A percentile compares a stretch with the other conserved stretches of the same genome.
Conservation (phyloP, 1,284 basidiomycete genomes). For the Moesziomyces parantarcticus region DNA sequence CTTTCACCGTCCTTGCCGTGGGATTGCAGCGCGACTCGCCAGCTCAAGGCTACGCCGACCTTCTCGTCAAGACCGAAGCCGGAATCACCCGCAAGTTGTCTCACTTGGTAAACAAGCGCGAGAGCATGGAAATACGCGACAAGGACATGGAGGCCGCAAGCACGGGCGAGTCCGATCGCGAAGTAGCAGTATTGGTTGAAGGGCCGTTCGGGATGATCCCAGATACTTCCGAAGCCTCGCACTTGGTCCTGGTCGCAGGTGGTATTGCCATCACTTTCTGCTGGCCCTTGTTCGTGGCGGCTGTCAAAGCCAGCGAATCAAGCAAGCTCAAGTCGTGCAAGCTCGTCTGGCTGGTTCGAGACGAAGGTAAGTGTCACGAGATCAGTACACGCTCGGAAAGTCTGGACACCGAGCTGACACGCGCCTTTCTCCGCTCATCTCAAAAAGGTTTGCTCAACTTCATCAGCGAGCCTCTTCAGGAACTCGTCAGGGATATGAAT, state of each 20-base stretch:
- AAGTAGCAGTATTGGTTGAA: conserved; percentile 40
- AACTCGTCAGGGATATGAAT: conserved; percentile 11
- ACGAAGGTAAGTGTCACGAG: conserved; percentile 20
- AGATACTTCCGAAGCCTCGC: conserved; percentile 8
- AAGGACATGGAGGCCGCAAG: conserved; percentile 20
- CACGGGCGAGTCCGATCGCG: neutral
- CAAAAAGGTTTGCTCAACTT: conserved; percentile 13
- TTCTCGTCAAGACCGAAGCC: conserved; percentile 35
- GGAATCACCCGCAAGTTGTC: conserved; percentile 46
- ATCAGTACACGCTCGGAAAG: no score
- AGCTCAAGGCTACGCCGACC: conserved; percentile 26
- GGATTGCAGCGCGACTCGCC: conserved; percentile 12
- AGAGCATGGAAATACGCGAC: neutral
- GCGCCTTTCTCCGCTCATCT: no score
- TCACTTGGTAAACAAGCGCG: neutral
- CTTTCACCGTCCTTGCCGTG: conserved; percentile 45
- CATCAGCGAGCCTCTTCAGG: conserved; percentile 10
- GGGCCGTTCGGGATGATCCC: conserved; percentile 42
- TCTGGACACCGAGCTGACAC: no score
- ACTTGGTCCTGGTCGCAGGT: conserved; percentile 37
- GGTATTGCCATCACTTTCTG: conserved; percentile 56
- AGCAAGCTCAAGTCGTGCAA: conserved; percentile 24
- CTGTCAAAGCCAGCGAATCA: neutral
- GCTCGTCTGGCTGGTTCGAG: conserved; percentile 46
- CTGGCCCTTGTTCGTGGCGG: conserved; percentile 39